Evolutionary conservation across 805 yeast genomes (phyloP).

Genomic region (Candida sakaeoensis): DNA sequence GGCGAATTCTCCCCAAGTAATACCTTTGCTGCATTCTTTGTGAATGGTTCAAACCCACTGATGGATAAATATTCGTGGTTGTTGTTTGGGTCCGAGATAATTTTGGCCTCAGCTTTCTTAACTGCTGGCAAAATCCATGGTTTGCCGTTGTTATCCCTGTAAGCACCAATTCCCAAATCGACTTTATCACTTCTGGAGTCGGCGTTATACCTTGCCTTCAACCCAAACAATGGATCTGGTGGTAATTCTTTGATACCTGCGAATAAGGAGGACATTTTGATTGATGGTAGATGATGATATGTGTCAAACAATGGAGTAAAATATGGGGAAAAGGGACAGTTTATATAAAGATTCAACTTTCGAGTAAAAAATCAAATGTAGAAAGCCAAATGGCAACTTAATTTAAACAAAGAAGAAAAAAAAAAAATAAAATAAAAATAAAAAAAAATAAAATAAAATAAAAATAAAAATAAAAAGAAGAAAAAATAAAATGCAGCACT

Average conservation of each 20-base stretch:
- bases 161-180: constrained; percentile 83
- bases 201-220: constrained; percentile 60
- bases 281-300: background rate
- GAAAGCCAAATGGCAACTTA: background rate
- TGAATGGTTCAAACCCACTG: constrained; percentile 67
- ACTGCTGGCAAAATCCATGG: constrained; percentile 75
- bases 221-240: constrained; percentile 83
- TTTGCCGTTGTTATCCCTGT: constrained; percentile 64
- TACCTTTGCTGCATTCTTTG: constrained; percentile 66
- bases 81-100: constrained; percentile 55
- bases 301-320: background rate
- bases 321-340: background rate
- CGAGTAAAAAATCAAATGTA: background rate
- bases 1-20: constrained; percentile 61
- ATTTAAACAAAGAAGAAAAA: background rate
- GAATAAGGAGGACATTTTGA: constrained; percentile 3
- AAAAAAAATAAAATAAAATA: background rate
- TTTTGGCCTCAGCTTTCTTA: constrained; percentile 58
- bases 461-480: background rate
- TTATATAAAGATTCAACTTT: background rate
- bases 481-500: too few species aligned
- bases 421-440: background rate
- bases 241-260: constrained; percentile 62
- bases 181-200: constrained; percentile 67
- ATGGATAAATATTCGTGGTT: constrained; percentile 91